Base-by-base conservation (phyloP, 305 asterid species). In the Fraxinus floribunda region DNA sequence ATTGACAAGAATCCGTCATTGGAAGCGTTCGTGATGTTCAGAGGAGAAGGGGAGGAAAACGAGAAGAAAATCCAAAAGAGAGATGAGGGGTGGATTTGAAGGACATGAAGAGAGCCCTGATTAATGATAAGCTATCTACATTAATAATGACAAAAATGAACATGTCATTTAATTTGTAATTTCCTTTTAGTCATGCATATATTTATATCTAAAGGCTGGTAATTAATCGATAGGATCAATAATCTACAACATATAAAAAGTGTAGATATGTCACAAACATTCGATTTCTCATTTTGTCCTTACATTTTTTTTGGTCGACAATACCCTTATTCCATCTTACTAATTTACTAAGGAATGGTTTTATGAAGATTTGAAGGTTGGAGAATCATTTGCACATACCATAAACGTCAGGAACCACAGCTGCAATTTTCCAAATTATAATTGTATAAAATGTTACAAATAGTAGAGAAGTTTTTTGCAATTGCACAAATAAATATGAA, bases 61-160 rank as follows among this genome's bases (percentile, higher is more conserved):
- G 77, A 82, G 73, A 73, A 79, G 46, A 75, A 55, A 84, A 36
- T 76, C 76, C 78, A 71, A 55, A 84, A 49, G 52, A 84, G 72
- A 76, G 77, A 49, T 80, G n/a, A 46, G 5, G 57, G 57, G 24
- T n/a, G 66, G 66, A 55, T n/a, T 55, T 55, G 66, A 55, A 55
- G 66, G 66, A 55, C 66, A 55, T 55, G 66, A 8, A 55, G 3
- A 55, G 24, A 55, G 22, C 20, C 22, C 9, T 55, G n/a, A 55
- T 4, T 16, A n/a, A 4, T 16, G n/a, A 16, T 52, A 13, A 55
- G 4, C 24, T 44, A 44, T 44, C 55, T 44, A 44, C n/a, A 44
- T 44, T 44, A 44, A 44, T 44, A 9, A 44, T 44, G 5, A 44
- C 55, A 44, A 44, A 44, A 44, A 44, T 11, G 55, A 44, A 34